phyloP scores from a whole-genome alignment of 208 protist species.

The Kentomonas sorsogonicus region DNA sequence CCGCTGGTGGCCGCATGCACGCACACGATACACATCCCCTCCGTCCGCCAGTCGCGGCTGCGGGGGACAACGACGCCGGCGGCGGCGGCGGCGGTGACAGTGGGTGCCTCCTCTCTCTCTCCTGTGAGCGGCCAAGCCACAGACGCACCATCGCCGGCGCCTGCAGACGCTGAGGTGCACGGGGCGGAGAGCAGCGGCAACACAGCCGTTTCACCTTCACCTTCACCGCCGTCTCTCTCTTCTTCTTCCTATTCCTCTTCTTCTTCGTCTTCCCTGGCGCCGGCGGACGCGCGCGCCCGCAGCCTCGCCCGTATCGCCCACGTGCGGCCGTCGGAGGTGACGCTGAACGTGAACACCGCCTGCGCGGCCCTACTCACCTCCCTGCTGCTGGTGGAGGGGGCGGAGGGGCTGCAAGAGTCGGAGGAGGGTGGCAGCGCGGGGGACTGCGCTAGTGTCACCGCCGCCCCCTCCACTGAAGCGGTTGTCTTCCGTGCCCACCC shows the following conservation, averaged over 20 bases:
- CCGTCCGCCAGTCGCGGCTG: slow-evolving; percentile 30
- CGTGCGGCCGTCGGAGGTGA: slow-evolving; percentile 46
- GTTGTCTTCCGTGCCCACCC: too few relatives aligned
- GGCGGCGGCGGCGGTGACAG: not conserved
- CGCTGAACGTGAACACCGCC: slow-evolving; percentile 78
- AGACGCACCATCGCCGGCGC: too few relatives aligned
- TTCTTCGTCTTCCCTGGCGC: not conserved
- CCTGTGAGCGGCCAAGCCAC: too few relatives aligned
- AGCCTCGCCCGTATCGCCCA: slow-evolving; percentile 17
- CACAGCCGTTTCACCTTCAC: not conserved
- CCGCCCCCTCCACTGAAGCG: too few relatives aligned
- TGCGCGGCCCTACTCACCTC: slow-evolving; percentile 52
- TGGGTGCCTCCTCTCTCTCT: too few relatives aligned
- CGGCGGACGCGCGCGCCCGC: slow-evolving; percentile 8
- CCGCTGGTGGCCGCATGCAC: slow-evolving; percentile 45
- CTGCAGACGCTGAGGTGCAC: too few relatives aligned
- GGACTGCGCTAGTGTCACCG: not conserved
- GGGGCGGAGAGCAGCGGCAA: too few relatives aligned
- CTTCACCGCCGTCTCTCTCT: not conserved
- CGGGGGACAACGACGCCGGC: not conserved
- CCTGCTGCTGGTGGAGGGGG: slow-evolving; percentile 20
- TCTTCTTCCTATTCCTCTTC: not conserved
- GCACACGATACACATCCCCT: slow-evolving; percentile 52
- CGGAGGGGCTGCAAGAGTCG: not conserved
- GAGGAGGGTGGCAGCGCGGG: not conserved